Conservation (phyloP, 164 flowering plant genomes). For the Sextonia rubra region DNA sequence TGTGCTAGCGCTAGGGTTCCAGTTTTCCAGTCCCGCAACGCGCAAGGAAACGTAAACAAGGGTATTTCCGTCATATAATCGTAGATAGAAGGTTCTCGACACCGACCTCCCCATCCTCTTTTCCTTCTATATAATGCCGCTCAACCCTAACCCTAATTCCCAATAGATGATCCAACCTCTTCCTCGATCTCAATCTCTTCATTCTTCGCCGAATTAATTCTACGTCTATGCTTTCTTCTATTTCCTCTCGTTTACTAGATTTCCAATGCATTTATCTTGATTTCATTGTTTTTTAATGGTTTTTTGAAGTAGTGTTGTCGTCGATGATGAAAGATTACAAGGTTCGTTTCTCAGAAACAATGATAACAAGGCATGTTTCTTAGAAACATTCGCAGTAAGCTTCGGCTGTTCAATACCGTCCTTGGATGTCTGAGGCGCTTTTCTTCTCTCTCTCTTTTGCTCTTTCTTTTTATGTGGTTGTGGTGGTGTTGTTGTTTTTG, state of each 20-base stretch:
- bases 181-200: too few relatives aligned
- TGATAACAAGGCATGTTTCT: slow-evolving; percentile 48
- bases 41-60: background rate
- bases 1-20: too few relatives aligned
- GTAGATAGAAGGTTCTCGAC: background rate
- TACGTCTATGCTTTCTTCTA: background rate
- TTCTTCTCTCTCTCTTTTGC: too few relatives aligned
- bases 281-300: background rate
- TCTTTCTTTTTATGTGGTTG: too few relatives aligned
- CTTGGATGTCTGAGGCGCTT: slow-evolving; percentile 12
- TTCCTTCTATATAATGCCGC: background rate
- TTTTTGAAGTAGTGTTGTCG: background rate
- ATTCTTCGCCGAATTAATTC: too few relatives aligned
- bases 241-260: background rate
- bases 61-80: background rate
- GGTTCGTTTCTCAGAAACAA: slow-evolving; percentile 65
- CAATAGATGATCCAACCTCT: background rate
- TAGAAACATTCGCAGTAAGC: slow-evolving; percentile 66
- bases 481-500: too few relatives aligned
- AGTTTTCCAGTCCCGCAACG: too few relatives aligned
- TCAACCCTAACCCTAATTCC: background rate
- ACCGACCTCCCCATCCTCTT: background rate
- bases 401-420: slow-evolving; percentile 7
- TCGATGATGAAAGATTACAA: slow-evolving; percentile 19
- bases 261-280: too few relatives aligned